Evolutionary conservation across 2,329 filamentous ascomycete species (phyloP).

Genomic region (Plenodomus tracheiphilus): DNA sequence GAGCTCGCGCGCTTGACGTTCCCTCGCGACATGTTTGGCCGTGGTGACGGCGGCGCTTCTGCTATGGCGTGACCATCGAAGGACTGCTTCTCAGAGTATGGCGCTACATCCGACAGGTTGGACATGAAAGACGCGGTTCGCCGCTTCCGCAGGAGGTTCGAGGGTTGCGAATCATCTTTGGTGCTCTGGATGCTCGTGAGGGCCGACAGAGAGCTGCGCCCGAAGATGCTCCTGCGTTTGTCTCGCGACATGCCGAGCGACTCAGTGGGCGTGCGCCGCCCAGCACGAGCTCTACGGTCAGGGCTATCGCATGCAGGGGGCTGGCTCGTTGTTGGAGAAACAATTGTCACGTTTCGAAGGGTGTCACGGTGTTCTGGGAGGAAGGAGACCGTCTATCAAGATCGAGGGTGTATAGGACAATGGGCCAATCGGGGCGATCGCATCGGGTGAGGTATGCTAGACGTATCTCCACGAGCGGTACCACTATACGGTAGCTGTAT

Average conservation of each 20-base stretch:
- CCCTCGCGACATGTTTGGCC: conserved; percentile 23
- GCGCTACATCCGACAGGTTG: conserved; percentile 33
- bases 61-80: conserved; percentile 13
- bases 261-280: conserved; percentile 29
- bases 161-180: conserved; percentile 41
- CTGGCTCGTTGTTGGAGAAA: conserved; percentile 8
- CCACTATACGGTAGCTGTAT: neutral
- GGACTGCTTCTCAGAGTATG: conserved; percentile 23
- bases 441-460: conserved; percentile 3
- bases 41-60: conserved; percentile 16
- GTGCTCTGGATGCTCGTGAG: conserved; percentile 30
- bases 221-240: conserved; percentile 45
- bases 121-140: conserved; percentile 43
- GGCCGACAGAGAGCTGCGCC: conserved; percentile 33
- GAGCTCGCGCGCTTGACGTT: conserved; percentile 46
- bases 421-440: conserved; percentile 13
- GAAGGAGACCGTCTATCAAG: conserved; percentile 3
- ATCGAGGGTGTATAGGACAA: neutral
- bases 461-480: neutral
- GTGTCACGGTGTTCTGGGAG: neutral
- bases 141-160: conserved; percentile 43
- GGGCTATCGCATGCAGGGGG: conserved; percentile 25
- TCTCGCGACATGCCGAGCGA: conserved; percentile 39
- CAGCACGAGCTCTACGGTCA: conserved; percentile 32
- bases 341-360: conserved; percentile 9